A percentile compares a stretch with the other conserved stretches of the same genome.
Evolutionary conservation across 176 grass and related monocot genomes (phyloP).

Genomic region (Paspalum notatum): DNA sequence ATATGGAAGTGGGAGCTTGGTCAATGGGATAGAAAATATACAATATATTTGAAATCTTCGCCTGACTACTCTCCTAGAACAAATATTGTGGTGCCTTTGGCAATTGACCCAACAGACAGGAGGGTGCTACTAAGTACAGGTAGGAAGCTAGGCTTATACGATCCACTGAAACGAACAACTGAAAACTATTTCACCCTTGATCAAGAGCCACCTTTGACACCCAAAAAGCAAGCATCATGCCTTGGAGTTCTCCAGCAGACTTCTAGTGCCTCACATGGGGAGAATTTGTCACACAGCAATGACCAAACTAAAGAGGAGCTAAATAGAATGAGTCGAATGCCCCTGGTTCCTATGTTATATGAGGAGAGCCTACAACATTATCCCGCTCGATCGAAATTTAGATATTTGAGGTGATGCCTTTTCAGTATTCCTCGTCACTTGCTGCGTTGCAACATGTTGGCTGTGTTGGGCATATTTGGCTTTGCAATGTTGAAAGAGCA

Average conservation of each 20-base stretch:
- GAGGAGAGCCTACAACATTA: neutral
- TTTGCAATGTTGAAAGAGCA: too few relatives aligned
- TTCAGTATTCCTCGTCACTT: too few relatives aligned
- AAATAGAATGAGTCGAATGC: neutral
- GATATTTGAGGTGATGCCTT: too few relatives aligned
- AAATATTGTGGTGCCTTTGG: constrained; percentile 11
- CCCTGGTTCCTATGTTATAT: neutral
- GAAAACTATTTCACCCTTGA: constrained; percentile 17
- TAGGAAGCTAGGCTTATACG: constrained; percentile 21
- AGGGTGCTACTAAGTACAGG: constrained; percentile 20
- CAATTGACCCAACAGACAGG: neutral
- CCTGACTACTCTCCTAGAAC: constrained; percentile 9
- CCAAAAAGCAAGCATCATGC: neutral
- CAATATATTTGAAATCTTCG: neutral
- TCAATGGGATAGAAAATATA: constrained; percentile 18
- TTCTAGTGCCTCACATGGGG: neutral
- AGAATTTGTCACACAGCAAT: neutral
- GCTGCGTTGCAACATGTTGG: too few relatives aligned
- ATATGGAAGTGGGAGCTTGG: neutral
- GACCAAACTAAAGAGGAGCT: neutral
- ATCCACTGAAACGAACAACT: neutral
- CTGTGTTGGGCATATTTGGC: too few relatives aligned
- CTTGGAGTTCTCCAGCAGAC: neutral
- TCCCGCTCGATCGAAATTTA: too few relatives aligned
- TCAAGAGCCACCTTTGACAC: neutral